Percentiles rank a stretch among this genome's conserved stretches.
Conservation (phyloP, 257 asterid genomes). For the Forsythia suspensa region DNA sequence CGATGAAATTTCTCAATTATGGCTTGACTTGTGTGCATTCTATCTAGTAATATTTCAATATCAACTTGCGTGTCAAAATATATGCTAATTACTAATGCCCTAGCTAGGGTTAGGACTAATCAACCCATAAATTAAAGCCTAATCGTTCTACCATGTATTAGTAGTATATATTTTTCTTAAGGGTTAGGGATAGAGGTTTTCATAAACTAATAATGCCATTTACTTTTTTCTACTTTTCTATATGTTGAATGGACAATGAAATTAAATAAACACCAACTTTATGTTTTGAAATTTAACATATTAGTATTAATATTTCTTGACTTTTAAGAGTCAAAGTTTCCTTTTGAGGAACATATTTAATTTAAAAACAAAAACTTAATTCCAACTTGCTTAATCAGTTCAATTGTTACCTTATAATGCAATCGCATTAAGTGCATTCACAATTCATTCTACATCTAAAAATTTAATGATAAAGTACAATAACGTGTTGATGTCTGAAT, state of each 20-base stretch:
- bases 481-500: too few relatives aligned
- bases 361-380: too few relatives aligned
- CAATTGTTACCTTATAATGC: too few relatives aligned
- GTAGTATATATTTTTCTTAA: neutral
- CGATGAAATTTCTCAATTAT: neutral
- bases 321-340: neutral
- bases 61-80: neutral
- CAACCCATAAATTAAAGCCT: neutral
- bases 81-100: neutral
- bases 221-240: neutral
- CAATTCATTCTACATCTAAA: too few relatives aligned
- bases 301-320: neutral
- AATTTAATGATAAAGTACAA: too few relatives aligned
- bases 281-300: neutral
- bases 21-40: neutral
- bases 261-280: neutral
- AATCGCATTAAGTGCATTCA: too few relatives aligned
- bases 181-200: neutral
- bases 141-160: neutral
- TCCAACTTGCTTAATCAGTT: too few relatives aligned
- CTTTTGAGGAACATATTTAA: neutral
- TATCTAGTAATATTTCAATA: neutral
- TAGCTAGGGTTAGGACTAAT: neutral
- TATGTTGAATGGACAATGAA: neutral
- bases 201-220: neutral